Conservation (phyloP, 371 early-diverging fungal species). For the Paraphysoderma sedebokerense region DNA sequence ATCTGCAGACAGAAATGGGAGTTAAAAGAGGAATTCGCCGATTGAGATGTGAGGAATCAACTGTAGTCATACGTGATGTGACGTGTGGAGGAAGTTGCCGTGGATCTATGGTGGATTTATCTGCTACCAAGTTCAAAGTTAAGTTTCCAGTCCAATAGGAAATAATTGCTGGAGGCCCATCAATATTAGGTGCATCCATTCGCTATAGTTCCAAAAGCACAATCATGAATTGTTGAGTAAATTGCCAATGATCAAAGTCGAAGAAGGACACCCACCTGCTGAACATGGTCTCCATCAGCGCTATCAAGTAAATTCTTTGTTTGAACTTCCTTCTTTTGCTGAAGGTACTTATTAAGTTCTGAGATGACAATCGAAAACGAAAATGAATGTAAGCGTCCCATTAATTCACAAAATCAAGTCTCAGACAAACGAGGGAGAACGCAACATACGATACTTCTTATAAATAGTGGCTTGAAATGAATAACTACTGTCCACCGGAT, state of each 20-base stretch:
- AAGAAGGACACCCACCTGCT: conserved; percentile 1
- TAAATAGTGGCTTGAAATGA: conserved; percentile 26
- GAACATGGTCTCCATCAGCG: conserved; percentile 20
- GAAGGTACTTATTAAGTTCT: not conserved
- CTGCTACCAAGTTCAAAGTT: conserved; percentile 45
- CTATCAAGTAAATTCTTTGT: conserved; percentile 48
- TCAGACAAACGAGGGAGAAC: not conserved
- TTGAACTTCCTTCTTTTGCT: conserved; percentile 24
- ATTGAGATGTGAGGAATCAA: not conserved
- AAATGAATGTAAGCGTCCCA: conserved; percentile 3
- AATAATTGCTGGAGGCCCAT: conserved; percentile 17
- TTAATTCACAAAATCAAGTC: not conserved
- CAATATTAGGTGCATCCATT: not conserved
- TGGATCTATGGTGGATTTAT: conserved; percentile 25
- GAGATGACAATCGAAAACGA: not conserved
- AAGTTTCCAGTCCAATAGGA: conserved; percentile 75
- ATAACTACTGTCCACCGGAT: conserved; percentile 23
- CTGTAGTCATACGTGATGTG: conserved; percentile 19
- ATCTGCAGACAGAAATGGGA: not conserved
- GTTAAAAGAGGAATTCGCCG: not conserved
- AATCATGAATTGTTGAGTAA: conserved; percentile 2
- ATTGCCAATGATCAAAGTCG: conserved; percentile 2
- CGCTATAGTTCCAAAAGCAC: not conserved
- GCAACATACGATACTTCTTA: conserved; percentile 29
- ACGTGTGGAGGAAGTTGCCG: conserved; percentile 28